Evolutionary conservation across 169 alveolate species (phyloP).

Genomic region (Besnoitia besnoiti): DNA sequence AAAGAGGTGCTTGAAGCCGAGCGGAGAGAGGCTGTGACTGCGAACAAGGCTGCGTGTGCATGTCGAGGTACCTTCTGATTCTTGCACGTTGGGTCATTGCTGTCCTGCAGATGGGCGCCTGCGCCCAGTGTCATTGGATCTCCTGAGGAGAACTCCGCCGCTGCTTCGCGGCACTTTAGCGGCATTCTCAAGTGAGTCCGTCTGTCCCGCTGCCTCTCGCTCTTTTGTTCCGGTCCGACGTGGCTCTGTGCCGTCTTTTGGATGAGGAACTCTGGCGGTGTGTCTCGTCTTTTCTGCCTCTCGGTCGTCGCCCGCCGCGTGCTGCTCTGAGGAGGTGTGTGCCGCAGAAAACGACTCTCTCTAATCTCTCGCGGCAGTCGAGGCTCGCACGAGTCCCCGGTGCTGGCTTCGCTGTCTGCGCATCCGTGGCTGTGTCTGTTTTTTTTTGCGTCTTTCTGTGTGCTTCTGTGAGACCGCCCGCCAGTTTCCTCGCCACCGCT

Average conservation of each 20-base stretch:
- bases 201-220: not conserved
- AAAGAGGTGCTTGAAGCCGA: too few relatives aligned
- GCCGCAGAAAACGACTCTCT: too few relatives aligned
- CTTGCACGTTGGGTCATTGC: conserved; percentile 80
- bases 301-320: not conserved
- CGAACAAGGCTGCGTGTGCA: too few relatives aligned
- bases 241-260: not conserved
- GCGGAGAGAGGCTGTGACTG: too few relatives aligned
- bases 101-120: conserved; percentile 73
- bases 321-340: too few relatives aligned
- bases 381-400: not conserved
- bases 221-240: not conserved
- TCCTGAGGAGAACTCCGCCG: conserved; percentile 77
- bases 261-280: too few relatives aligned
- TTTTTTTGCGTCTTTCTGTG: too few relatives aligned
- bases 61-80: too few relatives aligned
- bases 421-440: not conserved
- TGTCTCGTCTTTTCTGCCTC: too few relatives aligned
- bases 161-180: conserved; percentile 70
- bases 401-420: not conserved
- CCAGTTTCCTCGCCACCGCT: too few relatives aligned
- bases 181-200: conserved; percentile 41
- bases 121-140: conserved; percentile 59
- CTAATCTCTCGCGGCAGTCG: too few relatives aligned
- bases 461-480: too few relatives aligned